phyloP scores from a whole-genome alignment of 768 basidiomycete genomes.

The Lactifluus volemus region DNA sequence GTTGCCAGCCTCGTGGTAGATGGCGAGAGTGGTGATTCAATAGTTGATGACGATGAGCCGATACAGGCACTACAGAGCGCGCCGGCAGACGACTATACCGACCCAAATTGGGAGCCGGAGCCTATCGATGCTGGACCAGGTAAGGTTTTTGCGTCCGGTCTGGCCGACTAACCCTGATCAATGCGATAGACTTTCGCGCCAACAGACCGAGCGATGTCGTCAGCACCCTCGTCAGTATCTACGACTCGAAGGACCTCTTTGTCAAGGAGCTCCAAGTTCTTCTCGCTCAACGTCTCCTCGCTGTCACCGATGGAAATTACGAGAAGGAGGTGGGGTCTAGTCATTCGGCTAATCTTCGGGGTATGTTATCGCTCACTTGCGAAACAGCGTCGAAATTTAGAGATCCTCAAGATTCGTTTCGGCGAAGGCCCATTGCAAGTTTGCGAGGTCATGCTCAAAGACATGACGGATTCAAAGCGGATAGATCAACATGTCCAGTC shows the following conservation, averaged over 20 bases:
- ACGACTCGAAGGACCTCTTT: conserved; percentile 94
- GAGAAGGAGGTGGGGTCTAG: conserved; percentile 50
- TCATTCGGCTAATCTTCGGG: neutral
- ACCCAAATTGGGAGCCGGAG: conserved; percentile 93
- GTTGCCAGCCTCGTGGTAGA: conserved; percentile 87
- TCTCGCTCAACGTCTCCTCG: conserved; percentile 78
- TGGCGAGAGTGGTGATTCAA: conserved; percentile 68
- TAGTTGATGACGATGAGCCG: conserved; percentile 80
- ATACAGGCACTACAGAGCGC: conserved; percentile 65
- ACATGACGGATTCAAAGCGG: conserved; percentile 90
- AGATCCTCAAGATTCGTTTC: conserved; percentile 92
- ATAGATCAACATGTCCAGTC: conserved; percentile 84
- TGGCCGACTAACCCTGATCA: neutral
- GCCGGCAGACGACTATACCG: conserved; percentile 79
- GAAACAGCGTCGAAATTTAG: conserved; percentile 76
- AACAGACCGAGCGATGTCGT: conserved; percentile 91
- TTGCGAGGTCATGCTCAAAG: conserved; percentile 97
- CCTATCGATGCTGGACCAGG: conserved; percentile 95
- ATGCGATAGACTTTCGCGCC: conserved; percentile 71
- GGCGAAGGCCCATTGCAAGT: conserved; percentile 89
- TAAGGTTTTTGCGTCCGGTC: conserved; percentile 27
- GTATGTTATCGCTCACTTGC: neutral
- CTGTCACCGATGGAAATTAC: conserved; percentile 68
- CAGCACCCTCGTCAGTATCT: conserved; percentile 94
- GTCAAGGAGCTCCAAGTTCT: conserved; percentile 91